A percentile compares a stretch with the other conserved stretches of the same genome.
phyloP scores from a whole-genome alignment of 306 rosid genomes.

The Castanopsis chinensis region DNA sequence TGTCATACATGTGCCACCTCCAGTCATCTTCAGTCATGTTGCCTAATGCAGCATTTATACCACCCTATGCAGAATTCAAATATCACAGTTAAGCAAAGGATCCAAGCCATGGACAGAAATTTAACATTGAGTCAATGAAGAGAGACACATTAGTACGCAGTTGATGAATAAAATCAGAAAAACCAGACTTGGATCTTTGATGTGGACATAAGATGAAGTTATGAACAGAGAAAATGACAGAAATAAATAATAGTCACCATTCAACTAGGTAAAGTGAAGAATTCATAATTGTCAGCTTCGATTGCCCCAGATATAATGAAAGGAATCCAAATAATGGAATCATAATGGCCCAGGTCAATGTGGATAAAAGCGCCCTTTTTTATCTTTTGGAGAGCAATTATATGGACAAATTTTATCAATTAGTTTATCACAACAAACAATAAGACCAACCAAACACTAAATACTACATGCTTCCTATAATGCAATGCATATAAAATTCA shows the following conservation, averaged over 20 bases:
- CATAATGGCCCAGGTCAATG: neutral
- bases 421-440: conserved; percentile 1
- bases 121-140: conserved; percentile 2
- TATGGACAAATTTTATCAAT: neutral
- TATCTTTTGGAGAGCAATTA: neutral
- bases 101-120: neutral
- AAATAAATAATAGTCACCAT: neutral
- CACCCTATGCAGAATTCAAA: conserved; percentile 54
- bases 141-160: conserved; percentile 1
- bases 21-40: conserved; percentile 93
- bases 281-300: neutral
- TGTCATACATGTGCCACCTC: conserved; percentile 99
- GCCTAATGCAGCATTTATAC: conserved; percentile 93
- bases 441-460: neutral
- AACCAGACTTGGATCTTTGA: neutral
- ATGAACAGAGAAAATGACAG: neutral
- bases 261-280: neutral
- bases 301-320: neutral
- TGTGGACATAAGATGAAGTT: neutral
- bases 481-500: neutral
- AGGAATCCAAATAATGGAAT: neutral
- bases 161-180: neutral
- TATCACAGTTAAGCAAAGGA: conserved; percentile 11
- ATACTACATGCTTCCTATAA: neutral
- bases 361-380: no score